Percentiles rank a stretch among this genome's conserved stretches.
These are phyloP conservation scores for Boletus austroedulis DNA, from an alignment of 1,284 basidiomycete species.

Conservation along the genomic window DNA sequence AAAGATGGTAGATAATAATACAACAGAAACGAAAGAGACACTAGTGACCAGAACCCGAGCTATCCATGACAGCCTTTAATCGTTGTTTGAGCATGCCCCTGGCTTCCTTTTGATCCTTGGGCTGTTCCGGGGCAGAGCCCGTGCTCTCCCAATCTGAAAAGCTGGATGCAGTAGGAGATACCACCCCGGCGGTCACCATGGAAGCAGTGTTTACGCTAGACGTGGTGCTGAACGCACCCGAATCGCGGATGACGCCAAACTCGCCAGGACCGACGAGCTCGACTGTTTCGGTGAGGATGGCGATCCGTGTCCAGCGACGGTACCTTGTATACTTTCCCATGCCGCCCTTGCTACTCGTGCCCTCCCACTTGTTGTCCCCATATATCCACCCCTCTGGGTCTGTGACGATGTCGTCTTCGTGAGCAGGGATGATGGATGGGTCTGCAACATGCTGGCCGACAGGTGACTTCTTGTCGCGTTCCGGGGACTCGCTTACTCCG, in stretches of 20 bases:
- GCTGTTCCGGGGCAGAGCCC: constrained; percentile 24
- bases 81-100: too few relatives aligned
- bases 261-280: too few relatives aligned
- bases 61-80: constrained; percentile 33
- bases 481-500: constrained; percentile 23
- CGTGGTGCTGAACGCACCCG: too few relatives aligned
- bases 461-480: constrained; percentile 17
- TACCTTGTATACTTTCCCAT: constrained; percentile 90
- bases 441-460: constrained; percentile 22
- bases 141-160: constrained; percentile 35
- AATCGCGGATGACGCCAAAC: too few relatives aligned
- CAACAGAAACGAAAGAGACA: constrained; percentile 15
- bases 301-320: constrained; percentile 81
- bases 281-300: too few relatives aligned
- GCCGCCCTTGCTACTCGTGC: constrained; percentile 69
- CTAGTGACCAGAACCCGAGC: constrained; percentile 24
- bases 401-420: constrained; percentile 54
- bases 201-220: too few relatives aligned
- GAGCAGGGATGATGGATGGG: too few relatives aligned
- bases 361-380: constrained; percentile 96
- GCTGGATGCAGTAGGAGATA: constrained; percentile 32
- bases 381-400: constrained; percentile 93
- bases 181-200: constrained; percentile 23
- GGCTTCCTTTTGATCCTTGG: constrained; percentile 27
- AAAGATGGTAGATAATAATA: constrained; percentile 23